Conservation (phyloP, 495 filamentous ascomycete genomes). For the Penicillium ucsense region DNA sequence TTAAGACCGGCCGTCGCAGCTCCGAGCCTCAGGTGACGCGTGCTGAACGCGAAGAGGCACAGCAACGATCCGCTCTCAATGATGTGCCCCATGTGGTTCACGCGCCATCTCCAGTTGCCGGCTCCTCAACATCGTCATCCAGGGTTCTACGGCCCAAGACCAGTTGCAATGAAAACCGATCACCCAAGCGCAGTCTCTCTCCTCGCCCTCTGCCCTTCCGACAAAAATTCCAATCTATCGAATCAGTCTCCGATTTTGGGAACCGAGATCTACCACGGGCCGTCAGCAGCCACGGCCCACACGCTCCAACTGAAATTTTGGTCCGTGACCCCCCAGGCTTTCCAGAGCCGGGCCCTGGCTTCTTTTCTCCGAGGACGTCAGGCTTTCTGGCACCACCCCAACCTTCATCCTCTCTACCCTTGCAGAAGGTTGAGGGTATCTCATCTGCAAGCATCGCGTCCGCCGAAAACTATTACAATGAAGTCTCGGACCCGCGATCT, state of each 20-base stretch:
- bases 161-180: slow-evolving; percentile 18
- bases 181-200: slow-evolving; percentile 31
- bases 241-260: slow-evolving; percentile 9
- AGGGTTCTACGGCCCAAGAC: slow-evolving; percentile 20
- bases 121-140: slow-evolving; percentile 13
- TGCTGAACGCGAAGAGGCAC: slow-evolving; percentile 8
- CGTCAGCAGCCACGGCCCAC: slow-evolving; percentile 20
- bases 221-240: slow-evolving; percentile 29
- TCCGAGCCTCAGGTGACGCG: slow-evolving; percentile 27
- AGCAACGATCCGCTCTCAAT: slow-evolving; percentile 12
- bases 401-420: slow-evolving; percentile 19
- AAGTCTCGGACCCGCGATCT: slow-evolving; percentile 38
- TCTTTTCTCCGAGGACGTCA: slow-evolving; percentile 42
- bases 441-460: slow-evolving; percentile 15
- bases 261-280: slow-evolving; percentile 11
- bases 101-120: slow-evolving; percentile 13
- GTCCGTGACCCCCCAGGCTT: slow-evolving; percentile 20
- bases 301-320: slow-evolving; percentile 27
- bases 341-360: slow-evolving; percentile 21
- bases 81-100: slow-evolving; percentile 20
- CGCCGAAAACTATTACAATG: slow-evolving; percentile 16
- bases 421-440: slow-evolving; percentile 20
- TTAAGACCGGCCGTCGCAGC: slow-evolving; percentile 16
- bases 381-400: slow-evolving; percentile 35
- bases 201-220: slow-evolving; percentile 35